Conservation (phyloP, 257 asterid genomes). For the Lantana camara region DNA sequence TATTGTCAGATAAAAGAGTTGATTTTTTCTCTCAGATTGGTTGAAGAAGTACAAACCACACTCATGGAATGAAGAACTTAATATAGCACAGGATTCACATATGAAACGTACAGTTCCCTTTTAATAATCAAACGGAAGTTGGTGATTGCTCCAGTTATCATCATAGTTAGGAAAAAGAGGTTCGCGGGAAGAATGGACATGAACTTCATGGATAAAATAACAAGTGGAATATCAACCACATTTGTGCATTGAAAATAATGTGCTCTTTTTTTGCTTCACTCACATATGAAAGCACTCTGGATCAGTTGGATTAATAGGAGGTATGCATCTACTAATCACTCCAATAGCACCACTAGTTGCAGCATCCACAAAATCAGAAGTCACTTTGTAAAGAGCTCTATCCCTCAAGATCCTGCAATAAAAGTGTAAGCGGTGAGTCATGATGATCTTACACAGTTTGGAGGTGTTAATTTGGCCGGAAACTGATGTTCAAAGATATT, state of each 20-base stretch:
- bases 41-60: background rate
- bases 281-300: constrained; percentile 97
- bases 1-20: background rate
- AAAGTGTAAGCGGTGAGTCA: background rate
- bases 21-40: background rate
- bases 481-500: constrained; percentile 23
- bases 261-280: constrained; percentile 30
- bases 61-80: background rate
- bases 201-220: background rate
- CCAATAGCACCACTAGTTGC: constrained; percentile 92
- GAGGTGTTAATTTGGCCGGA: background rate
- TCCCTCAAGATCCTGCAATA: constrained; percentile 82
- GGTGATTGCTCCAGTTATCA: background rate
- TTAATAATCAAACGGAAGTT: background rate
- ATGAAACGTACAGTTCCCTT: background rate
- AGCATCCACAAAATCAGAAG: constrained; percentile 93
- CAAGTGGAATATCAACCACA: background rate
- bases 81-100: background rate
- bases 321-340: constrained; percentile 89
- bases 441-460: constrained; percentile 10
- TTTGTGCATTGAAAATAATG: background rate
- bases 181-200: background rate
- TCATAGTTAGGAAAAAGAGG: background rate
- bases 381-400: constrained; percentile 91
- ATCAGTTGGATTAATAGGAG: constrained; percentile 96